Base-by-base conservation (phyloP, 164 flowering plant genomes). In the Annona squamosa region DNA sequence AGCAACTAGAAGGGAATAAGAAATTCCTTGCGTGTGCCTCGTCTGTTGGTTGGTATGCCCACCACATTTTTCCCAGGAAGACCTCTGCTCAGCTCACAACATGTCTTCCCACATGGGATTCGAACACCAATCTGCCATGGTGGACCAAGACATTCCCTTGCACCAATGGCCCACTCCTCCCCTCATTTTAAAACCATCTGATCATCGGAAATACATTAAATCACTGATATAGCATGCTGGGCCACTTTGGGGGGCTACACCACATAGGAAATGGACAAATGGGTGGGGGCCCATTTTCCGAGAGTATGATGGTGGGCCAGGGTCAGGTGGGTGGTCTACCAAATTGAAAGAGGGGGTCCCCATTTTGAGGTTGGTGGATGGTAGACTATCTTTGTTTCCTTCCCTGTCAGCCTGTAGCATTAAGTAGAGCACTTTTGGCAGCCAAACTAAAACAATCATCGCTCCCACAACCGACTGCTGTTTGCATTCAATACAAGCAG, bases 271-370 rank as follows among this genome's bases (percentile, higher is more conserved):
- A 9, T 9, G 59, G 13, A 3, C 16, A 2, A 52, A 52, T 48
- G 4, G 59, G 9, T 5, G 13, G 9, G 59, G 59, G 59, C 13
- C 46, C 68, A 12, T 3, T 42, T 12, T 16, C 1, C 43, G 18
- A 41, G 45, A 66, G 16, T 13, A 13, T 42, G 68, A 3, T 63
- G 41, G 59, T 52, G 59, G 59, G 59, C 59, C 59, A 52, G 9
- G 68, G 12, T 66, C 68, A 43, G 46, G 68, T 66, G 68, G 68
- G 68, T 66, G 68, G 68, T 43, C 68, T 7, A 66, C 68, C 68
- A 44, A 66, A 42, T 37, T 4, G 17, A 2, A 37, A 7, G 17
- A 46, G 46, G 2, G 68, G 42, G 68, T 46, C n/a, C 45, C 42
- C 12, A 37, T 66, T 12, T 19, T 4, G 16, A 66, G 45, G 42